These are phyloP conservation scores for Penicillium desertorum DNA, from an alignment of 495 filamentous ascomycete species.

Conservation along the genomic window DNA sequence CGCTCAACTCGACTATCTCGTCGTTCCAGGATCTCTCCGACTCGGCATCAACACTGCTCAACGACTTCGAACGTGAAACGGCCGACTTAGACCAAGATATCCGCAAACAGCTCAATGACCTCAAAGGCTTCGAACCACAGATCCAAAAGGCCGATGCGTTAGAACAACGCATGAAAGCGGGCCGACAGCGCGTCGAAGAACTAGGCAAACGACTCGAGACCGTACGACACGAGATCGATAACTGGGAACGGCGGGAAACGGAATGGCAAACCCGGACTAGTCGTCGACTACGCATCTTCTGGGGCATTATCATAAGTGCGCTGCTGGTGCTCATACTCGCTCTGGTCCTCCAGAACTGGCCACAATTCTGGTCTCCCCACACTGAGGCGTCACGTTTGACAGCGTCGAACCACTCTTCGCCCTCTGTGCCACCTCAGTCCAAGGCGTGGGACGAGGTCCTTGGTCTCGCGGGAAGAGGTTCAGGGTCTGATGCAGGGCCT, in stretches of 20 bases:
- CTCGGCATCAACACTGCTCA: conserved; percentile 59
- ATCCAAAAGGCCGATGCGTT: conserved; percentile 63
- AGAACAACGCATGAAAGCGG: conserved; percentile 61
- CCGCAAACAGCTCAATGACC: conserved; percentile 60
- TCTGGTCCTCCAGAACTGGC: conserved; percentile 41
- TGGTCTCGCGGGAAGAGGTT: background rate
- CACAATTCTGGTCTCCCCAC: conserved; percentile 7
- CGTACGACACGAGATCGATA: conserved; percentile 63
- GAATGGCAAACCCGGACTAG: conserved; percentile 71
- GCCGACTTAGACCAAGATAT: conserved; percentile 61
- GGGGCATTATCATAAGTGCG: conserved; percentile 48
- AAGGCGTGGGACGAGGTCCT: conserved; percentile 15
- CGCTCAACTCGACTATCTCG: conserved; percentile 64
- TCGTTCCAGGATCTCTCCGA: conserved; percentile 69
- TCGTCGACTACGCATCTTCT: conserved; percentile 60
- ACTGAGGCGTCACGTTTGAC: background rate
- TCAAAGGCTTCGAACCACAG: conserved; percentile 71
- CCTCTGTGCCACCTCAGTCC: background rate
- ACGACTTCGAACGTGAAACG: conserved; percentile 62
- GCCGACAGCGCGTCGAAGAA: conserved; percentile 61
- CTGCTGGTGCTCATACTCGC: conserved; percentile 44
- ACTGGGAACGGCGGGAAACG: conserved; percentile 67
- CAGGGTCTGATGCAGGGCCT: conserved; percentile 3
- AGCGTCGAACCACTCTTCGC: conserved; percentile 8
- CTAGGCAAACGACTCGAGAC: conserved; percentile 65